Evolutionary conservation across 2,329 filamentous ascomycete species (phyloP), one percentile per base, ranked within the genome.

Genomic region (Pestalotiopsis sp.): DNA sequence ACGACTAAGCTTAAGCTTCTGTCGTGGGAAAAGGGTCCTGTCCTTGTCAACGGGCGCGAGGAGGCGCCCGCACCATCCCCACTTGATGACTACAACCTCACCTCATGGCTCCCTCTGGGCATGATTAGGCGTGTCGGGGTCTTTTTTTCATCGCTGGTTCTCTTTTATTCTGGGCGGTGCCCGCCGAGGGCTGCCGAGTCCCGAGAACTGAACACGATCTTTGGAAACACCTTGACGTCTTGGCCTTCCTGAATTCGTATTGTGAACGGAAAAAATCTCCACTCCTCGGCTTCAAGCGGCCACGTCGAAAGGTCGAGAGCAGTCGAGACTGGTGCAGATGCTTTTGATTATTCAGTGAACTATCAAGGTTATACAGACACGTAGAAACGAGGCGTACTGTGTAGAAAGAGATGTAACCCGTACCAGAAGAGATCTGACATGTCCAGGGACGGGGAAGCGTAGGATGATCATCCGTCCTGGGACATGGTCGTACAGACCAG

Each of bases 1-100:
- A 61, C 59, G 20, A 61, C 59, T 61, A 61, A 61, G 13, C 59
- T 41, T 61, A 61, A 61, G 59, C 59, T 39, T 36, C 31, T 20
- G 59, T 36, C 31, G 36, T 41, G 45, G 31, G 31, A 36, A 36
- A 36, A 36, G 31, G 45, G 45, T 52, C 45, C 45, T 52, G 45
- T 36, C 45, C 45, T n/a, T 52, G 45, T 23, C 20, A 23, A 52
- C 45, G 17, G 17, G 17, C 14, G 45, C 45, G 7, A 17, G 20
- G 31, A 52, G 45, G 17, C 45, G 17, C 45, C 45, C 45, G 17
- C 4, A n/a, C 14, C 45, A n/a, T n/a, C 20, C 17, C 45, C 45
- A 52, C 17, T n/a, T 52, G 20, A n/a, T 52, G 45, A 52, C 45
- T 52, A 52, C 45, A 52, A 52, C 45, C 45, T 52, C 45, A 52